Evolutionary conservation across 345 rosid genomes (phyloP).

Genomic region (Eucalyptus marginata): DNA sequence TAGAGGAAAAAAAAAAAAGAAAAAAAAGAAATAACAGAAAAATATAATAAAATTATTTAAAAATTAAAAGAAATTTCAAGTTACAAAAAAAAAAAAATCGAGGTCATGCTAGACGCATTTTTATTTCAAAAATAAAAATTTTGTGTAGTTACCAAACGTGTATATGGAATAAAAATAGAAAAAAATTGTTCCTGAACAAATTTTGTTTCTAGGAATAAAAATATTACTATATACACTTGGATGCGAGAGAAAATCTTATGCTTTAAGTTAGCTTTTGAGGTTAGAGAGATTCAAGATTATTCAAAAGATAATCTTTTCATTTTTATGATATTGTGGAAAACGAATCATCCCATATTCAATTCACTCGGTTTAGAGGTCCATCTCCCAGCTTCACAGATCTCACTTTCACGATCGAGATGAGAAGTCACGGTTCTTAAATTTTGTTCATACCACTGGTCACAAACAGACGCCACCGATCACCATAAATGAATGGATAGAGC

Average conservation of each 20-base stretch:
- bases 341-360: not conserved
- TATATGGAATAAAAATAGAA: too few species aligned
- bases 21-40: fast-evolving
- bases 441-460: not conserved
- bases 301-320: fast-evolving
- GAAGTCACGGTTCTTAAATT: not conserved
- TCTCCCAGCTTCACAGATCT: not conserved
- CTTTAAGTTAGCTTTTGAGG: fast-evolving
- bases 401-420: not conserved
- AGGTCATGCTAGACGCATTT: fast-evolving
- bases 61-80: too few species aligned
- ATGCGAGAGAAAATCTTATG: fast-evolving
- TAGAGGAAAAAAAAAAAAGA: too few species aligned
- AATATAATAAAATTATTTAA: too few species aligned
- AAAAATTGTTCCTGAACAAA: too few species aligned
- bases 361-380: not conserved
- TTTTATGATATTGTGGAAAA: not conserved
- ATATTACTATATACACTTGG: fast-evolving
- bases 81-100: too few species aligned
- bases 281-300: too few species aligned
- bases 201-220: too few species aligned
- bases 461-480: not conserved
- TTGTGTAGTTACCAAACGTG: fast-evolving
- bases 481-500: not conserved
- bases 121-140: too few species aligned